These are phyloP conservation scores for Fusarium longipes DNA, from an alignment of 2,329 filamentous ascomycete genomes.

Conservation along the genomic window DNA sequence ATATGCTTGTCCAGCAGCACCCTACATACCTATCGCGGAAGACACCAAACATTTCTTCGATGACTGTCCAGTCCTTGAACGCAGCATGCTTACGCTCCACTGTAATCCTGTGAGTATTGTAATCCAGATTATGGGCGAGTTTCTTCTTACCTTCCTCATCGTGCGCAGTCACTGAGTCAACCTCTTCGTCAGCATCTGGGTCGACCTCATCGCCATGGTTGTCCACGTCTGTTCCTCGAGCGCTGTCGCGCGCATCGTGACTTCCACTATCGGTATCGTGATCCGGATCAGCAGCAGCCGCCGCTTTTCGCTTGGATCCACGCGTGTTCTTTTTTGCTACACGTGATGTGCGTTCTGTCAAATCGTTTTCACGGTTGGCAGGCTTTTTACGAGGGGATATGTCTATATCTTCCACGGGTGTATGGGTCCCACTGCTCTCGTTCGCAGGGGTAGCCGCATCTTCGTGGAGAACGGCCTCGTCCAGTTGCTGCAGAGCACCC, in stretches of 20 bases:
- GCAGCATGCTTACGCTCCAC: constrained; percentile 83
- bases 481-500: constrained; percentile 44
- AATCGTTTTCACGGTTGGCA: constrained; percentile 48
- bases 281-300: constrained; percentile 46
- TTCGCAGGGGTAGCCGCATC: constrained; percentile 53
- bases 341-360: constrained; percentile 49
- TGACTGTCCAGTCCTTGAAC: constrained; percentile 79
- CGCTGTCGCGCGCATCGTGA: constrained; percentile 49
- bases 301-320: constrained; percentile 54
- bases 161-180: constrained; percentile 68
- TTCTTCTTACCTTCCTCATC: constrained; percentile 69
- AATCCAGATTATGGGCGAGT: constrained; percentile 2
- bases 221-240: constrained; percentile 57
- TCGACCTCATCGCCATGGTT: constrained; percentile 66
- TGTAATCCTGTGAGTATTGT: constrained; percentile 52
- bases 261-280: constrained; percentile 50
- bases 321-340: constrained; percentile 57
- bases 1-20: neutral
- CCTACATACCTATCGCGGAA: constrained; percentile 78
- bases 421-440: constrained; percentile 54
- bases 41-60: constrained; percentile 89
- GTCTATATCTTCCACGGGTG: constrained; percentile 61
- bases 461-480: constrained; percentile 49
- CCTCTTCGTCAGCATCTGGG: constrained; percentile 68
- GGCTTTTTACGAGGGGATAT: constrained; percentile 46